Base-by-base conservation (phyloP, 768 basidiomycete species). In the Amanita subjunquillea region DNA sequence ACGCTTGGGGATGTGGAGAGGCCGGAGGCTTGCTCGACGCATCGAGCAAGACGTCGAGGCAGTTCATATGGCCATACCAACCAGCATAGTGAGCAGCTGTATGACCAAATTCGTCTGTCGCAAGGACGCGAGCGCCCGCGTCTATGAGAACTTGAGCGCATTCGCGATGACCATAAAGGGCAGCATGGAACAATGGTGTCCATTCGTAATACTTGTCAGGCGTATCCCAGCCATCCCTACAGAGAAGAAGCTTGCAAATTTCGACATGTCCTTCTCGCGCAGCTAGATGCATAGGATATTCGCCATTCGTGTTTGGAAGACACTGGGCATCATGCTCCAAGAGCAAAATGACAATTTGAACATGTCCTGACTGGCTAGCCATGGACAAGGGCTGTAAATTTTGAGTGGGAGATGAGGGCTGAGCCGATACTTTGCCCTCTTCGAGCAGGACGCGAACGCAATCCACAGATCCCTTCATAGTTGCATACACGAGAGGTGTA, bases 131-230 rank as follows among this genome's bases (percentile, higher is more conserved):
- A 56, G 84, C 80, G 5, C 90, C 86, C 5, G 88, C 90, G 44
- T 82, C 77, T 6, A 98, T 73, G 20, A 98, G 76, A n/a, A 88
- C 75, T 37, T 71, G 69, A 39, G 97, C 78, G 61, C 89, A 95
- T 6, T 73, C 72, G 15, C 75, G 67, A 57, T 83, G 86, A 1
- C 94, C 93, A 56, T 91, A 85, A 36, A 91, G 84, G 4, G 93
- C 86, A 2, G 96, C 92, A 66, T 98, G 94, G 62, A 94, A 92
- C 41, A 98, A 75, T 23, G 96, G 96, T 6, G 94, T 98, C 92
- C 95, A 97, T 65, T 96, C 91, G 63, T 95, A 88, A 67, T 95
- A 98, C 68, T 94, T 98, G 75, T 99, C 96, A 1, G 85, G 83
- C 6, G 79, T 75, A 66, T 91, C 91, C 82, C 84, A 91, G 37